Base-by-base conservation (phyloP, 2,329 filamentous ascomycete genomes). In the Alternaria dauci region DNA sequence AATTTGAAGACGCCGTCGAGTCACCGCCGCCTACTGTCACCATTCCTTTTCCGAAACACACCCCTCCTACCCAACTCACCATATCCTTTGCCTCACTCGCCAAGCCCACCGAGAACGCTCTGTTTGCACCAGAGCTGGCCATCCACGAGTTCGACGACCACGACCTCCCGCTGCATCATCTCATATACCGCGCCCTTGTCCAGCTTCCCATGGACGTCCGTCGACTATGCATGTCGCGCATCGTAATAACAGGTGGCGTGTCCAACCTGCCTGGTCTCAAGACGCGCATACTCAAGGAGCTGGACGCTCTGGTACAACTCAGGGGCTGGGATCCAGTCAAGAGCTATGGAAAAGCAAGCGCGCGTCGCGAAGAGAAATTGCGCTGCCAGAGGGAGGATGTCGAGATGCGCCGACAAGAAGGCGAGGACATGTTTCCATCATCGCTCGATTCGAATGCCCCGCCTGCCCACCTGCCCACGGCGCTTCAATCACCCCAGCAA, bases 191-290 rank as follows among this genome's bases (percentile, higher is more conserved):
- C 54, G 86, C 89, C 38, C 85, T 99, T 1, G 83, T 96, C 1
- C 84, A 87, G 8, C 83, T 97, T 1, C 91, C 93, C 0, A 81
- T 94, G 4, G 95, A 99, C 77, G 88, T 94, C 4, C 88, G 95
- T 25, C 89, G 91, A 1, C 80, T 90, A 5, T 97, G 94, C 77
- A 95, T 97, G 88, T 89, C 93, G 1, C 91, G 94, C 39, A 91
- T 98, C 46, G 83, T 97, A 16, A 91, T 99, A 72, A 90, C 90
- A 0, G 95, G 95, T 32, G 93, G 93, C 2, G 91, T 91, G 48
- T 88, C 93, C 6, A 86, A 86, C 26, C 88, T 97, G 8, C 86
- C 94, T 0, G 95, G 95, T 1, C 81, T 99, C 26, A 93, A 92
- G 66, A 84, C 85, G 25, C 88, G 94, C 26, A 85, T 97, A 38